Conservation (phyloP, 345 rosid species). For the Camelina laxa region DNA sequence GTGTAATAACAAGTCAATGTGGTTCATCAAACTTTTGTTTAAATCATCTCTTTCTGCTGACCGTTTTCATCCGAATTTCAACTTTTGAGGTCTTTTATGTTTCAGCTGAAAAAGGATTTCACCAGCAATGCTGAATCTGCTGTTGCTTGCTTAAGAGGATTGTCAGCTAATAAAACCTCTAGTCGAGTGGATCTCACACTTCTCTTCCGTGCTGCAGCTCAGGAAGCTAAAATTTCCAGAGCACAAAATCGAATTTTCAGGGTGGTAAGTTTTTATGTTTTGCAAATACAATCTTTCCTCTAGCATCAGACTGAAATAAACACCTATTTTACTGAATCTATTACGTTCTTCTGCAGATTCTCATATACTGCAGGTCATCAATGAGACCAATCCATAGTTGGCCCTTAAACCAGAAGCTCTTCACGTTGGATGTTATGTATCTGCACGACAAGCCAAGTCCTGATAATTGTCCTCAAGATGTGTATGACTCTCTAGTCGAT, state of each 20-base stretch:
- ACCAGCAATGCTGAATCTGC: conserved; percentile 75
- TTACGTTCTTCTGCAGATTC: conserved; percentile 47
- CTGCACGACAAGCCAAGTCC: conserved; percentile 90
- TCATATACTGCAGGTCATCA: conserved; percentile 87
- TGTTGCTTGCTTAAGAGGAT: conserved; percentile 59
- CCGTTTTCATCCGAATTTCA: neutral
- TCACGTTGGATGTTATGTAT: conserved; percentile 92
- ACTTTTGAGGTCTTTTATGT: neutral
- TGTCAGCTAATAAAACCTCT: conserved; percentile 63
- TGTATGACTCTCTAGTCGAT: conserved; percentile 76
- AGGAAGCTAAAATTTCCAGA: conserved; percentile 77
- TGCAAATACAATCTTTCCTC: neutral
- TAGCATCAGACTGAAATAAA: neutral
- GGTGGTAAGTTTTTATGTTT: conserved; percentile 59
- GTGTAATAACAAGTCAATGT: neutral
- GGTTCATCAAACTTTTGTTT: conserved; percentile 12
- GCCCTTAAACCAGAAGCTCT: conserved; percentile 73
- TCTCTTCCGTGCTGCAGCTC: conserved; percentile 80
- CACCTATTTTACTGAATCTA: conserved; percentile 17
- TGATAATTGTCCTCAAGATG: conserved; percentile 89
- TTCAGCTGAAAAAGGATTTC: conserved; percentile 80
- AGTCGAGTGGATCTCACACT: conserved; percentile 88
- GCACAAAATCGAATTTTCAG: conserved; percentile 74
- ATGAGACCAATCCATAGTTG: conserved; percentile 70
- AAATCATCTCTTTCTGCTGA: conserved; percentile 1